Conservation (phyloP, 2,329 filamentous ascomycete genomes). For the Lachnellula willkommii region DNA sequence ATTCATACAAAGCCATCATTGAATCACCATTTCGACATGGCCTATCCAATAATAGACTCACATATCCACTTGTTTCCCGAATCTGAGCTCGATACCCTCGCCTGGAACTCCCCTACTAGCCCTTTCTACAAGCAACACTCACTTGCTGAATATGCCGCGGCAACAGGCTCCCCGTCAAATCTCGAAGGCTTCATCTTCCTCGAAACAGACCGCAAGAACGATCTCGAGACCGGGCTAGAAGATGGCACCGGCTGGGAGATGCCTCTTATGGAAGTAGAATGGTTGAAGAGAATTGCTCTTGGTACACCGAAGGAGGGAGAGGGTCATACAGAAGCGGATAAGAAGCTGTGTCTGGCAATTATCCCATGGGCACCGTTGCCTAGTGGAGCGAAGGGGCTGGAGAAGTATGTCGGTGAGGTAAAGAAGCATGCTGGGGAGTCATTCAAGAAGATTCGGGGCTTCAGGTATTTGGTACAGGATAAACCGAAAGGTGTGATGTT, state of each 20-base stretch:
- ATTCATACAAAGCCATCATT: not conserved
- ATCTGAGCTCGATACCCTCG: slow-evolving; percentile 59
- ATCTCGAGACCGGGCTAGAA: slow-evolving; percentile 42
- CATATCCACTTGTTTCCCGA: slow-evolving; percentile 85
- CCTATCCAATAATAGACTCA: slow-evolving; percentile 69
- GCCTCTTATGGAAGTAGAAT: slow-evolving; percentile 67
- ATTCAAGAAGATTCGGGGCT: slow-evolving; percentile 68
- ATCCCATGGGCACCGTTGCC: slow-evolving; percentile 84
- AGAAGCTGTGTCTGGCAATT: slow-evolving; percentile 58
- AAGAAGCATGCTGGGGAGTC: slow-evolving; percentile 53
- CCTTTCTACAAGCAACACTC: slow-evolving; percentile 40
- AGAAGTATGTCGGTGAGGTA: slow-evolving; percentile 59
- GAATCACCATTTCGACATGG: slow-evolving; percentile 17
- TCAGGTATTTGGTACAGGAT: slow-evolving; percentile 78
- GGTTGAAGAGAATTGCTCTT: slow-evolving; percentile 59
- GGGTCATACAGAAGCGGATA: slow-evolving; percentile 49
- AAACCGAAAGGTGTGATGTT: slow-evolving; percentile 64
- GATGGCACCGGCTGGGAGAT: slow-evolving; percentile 57
- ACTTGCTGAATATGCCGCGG: slow-evolving; percentile 26
- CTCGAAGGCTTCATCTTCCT: slow-evolving; percentile 73
- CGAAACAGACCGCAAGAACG: slow-evolving; percentile 71
- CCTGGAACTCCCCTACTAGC: slow-evolving; percentile 59
- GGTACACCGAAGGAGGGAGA: slow-evolving; percentile 53
- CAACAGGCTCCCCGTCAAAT: slow-evolving; percentile 31
- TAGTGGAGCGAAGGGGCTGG: slow-evolving; percentile 53